Conservation (phyloP, 768 basidiomycete species). For the Sutorius australiensis region DNA sequence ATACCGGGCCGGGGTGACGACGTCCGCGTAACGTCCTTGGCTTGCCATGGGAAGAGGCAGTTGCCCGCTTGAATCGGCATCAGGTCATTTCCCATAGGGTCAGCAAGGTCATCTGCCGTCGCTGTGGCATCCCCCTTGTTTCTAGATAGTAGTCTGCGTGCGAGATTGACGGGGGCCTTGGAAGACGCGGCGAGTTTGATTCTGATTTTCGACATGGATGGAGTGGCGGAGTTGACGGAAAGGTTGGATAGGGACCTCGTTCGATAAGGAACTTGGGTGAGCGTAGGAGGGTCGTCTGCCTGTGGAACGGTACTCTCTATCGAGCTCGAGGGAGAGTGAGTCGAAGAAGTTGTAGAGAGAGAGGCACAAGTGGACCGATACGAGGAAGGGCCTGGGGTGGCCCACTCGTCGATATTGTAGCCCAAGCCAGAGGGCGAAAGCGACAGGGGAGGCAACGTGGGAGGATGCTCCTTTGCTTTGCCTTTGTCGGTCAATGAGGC, state of each 20-base stretch:
- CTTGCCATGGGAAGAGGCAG: conserved; percentile 44
- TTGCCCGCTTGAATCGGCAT: conserved; percentile 29
- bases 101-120: conserved; percentile 10
- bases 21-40: conserved; percentile 23
- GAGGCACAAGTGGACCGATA: conserved; percentile 33
- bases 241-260: conserved; percentile 56
- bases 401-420: conserved; percentile 39
- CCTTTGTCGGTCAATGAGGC: conserved; percentile 44
- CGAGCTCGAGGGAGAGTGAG: conserved; percentile 13
- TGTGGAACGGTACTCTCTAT: conserved; percentile 9
- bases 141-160: conserved; percentile 52
- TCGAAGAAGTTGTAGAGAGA: conserved; percentile 36
- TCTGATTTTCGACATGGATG: conserved; percentile 48
- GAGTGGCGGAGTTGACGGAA: conserved; percentile 43
- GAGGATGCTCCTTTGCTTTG: conserved; percentile 50
- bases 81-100: conserved; percentile 13
- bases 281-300: conserved; percentile 10
- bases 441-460: conserved; percentile 61
- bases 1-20: conserved; percentile 10
- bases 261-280: conserved; percentile 39
- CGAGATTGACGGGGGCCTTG: conserved; percentile 46
- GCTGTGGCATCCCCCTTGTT: conserved; percentile 29
- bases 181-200: conserved; percentile 42
- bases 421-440: conserved; percentile 55
- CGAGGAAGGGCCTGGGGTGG: conserved; percentile 33